phyloP scores from a whole-genome alignment of 148 eudicot species.

The Vaccinium corymbosum region DNA sequence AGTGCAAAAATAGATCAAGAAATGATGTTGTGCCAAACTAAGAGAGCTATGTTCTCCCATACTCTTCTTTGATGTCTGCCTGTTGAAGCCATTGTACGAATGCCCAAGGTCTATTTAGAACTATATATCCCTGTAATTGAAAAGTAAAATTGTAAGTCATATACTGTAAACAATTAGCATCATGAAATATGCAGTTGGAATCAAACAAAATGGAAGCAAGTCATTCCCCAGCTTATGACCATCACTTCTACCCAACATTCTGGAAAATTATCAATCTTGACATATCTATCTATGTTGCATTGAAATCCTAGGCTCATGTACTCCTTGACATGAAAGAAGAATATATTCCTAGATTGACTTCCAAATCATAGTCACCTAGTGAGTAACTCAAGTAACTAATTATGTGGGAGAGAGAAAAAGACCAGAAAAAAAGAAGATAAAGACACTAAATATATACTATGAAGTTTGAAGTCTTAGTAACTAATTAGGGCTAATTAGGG shows the following conservation, averaged over 20 bases:
- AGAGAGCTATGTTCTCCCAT: slow-evolving; percentile 26
- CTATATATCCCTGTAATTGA: slow-evolving; percentile 79
- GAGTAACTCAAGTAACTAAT: neutral
- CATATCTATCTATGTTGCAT: neutral
- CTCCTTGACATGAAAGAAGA: neutral
- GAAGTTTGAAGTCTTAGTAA: neutral
- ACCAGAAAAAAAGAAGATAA: neutral
- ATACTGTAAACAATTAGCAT: neutral
- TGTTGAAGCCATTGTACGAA: slow-evolving; percentile 98
- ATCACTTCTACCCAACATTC: neutral
- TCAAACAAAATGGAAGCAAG: neutral
- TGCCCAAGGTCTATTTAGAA: slow-evolving; percentile 99
- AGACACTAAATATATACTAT: neutral
- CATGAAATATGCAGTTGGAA: neutral
- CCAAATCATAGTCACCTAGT: neutral
- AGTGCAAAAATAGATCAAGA: slow-evolving; percentile 4
- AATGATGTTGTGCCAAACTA: neutral
- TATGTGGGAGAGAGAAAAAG: neutral
- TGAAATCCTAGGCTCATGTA: neutral
- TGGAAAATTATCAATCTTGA: neutral
- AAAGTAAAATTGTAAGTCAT: slow-evolving; percentile 3
- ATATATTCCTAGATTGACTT: neutral
- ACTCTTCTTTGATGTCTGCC: slow-evolving; percentile 97
- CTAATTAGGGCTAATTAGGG: neutral
- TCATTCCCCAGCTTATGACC: slow-evolving; percentile 1